A percentile compares a stretch with the other conserved stretches of the same genome.
Conservation (phyloP, 2,329 filamentous ascomycete species). For the Ophiostoma montium region DNA sequence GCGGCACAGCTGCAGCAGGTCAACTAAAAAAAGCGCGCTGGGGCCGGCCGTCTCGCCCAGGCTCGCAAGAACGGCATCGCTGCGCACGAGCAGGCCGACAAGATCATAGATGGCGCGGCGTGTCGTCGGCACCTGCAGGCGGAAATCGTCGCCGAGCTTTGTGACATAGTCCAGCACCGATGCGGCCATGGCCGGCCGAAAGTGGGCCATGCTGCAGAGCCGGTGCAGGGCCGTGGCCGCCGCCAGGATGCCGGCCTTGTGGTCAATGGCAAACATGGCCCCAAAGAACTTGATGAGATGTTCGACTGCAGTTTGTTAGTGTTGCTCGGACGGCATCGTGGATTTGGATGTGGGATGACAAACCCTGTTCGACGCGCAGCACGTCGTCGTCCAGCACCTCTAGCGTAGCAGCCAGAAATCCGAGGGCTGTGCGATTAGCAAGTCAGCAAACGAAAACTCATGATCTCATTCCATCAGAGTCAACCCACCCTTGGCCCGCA, state of each 20-base stretch:
- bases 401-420: conserved; percentile 42
- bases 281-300: conserved; percentile 36
- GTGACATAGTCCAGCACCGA: conserved; percentile 35
- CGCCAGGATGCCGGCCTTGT: conserved; percentile 43
- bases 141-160: conserved; percentile 42
- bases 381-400: conserved; percentile 30
- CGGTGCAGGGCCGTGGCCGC: conserved; percentile 37
- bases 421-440: conserved; percentile 31
- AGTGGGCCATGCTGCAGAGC: conserved; percentile 35
- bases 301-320: conserved; percentile 13
- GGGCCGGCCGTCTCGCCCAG: conserved; percentile 30
- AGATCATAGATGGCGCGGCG: conserved; percentile 38
- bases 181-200: conserved; percentile 32
- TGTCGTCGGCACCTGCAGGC: conserved; percentile 36
- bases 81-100: conserved; percentile 29
- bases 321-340: too few relatives aligned
- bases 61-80: conserved; percentile 15
- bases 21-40: conserved; percentile 31
- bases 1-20: conserved; percentile 36
- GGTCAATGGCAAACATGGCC: conserved; percentile 43
- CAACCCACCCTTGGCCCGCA: conserved; percentile 33
- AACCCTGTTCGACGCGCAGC: conserved; percentile 37
- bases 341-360: not conserved
- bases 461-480: not conserved
- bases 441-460: not conserved